Evolutionary conservation across 2,329 filamentous ascomycete species (phyloP), one percentile per base, ranked within the genome.

Genomic region (Kalaharituber pfeilii): DNA sequence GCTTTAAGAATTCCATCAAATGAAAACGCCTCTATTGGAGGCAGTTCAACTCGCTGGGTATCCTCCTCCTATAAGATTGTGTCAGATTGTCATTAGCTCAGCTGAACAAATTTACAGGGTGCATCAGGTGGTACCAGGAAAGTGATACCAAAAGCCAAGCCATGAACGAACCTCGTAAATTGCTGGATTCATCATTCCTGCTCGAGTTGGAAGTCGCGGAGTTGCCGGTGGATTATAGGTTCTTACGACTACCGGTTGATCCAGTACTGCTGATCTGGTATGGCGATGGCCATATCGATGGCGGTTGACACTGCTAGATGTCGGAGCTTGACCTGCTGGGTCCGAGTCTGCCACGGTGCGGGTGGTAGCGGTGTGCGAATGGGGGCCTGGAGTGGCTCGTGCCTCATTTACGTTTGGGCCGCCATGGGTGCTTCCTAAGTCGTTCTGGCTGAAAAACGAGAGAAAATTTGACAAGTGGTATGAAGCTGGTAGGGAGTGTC

Each of bases 1-100:
- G 61, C 56, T 47, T 63, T 63, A 36, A 64, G 52, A 56, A 64
- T 64, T 13, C 60, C 58, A 49, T 53, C 59, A 49, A 62, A 63
- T 24, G 62, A 63, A 50, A 64, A 64, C 26, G 62, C 62, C 45
- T 62, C 61, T 53, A 64, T 57, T 18, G 57, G 56, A 26, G 62
- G 62, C 44, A 64, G 60, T 18, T 56, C 55, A 24, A 62, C 55
- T 26, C 59, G 54, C 27, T 63, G 61, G 33, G 55, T 54, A 28
- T 63, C 62, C 28, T 62, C 58, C 51, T 61, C 54, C 57, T 59
- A 42, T 51, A 39, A 25, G 45, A 54, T 49, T 47, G 50, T 51
- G 57, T 53, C 52, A 53, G 49, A 52, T 52, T 45, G 44, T 53
- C 55, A 26, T 51, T 33, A 49, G 52, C 51, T n/a, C n/a, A n/a